These are phyloP conservation scores for Wickerhamiella sergipiensis DNA, from an alignment of 805 yeast species.

Conservation along the genomic window DNA sequence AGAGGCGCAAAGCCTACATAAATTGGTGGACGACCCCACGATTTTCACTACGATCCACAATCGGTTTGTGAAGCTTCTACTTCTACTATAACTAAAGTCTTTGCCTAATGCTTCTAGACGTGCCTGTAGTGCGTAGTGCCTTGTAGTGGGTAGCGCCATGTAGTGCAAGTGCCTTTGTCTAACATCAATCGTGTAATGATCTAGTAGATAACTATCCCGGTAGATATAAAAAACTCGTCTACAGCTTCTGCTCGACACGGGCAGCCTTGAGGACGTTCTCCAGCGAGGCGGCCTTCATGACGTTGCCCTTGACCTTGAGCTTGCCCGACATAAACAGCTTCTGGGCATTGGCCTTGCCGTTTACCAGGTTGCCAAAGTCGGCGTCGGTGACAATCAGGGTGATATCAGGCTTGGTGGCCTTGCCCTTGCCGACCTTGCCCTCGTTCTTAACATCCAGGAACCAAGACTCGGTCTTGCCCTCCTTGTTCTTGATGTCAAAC, in stretches of 20 bases:
- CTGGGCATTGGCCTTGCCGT: conserved; percentile 75
- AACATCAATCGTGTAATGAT: too few relatives aligned
- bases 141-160: too few relatives aligned
- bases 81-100: too few relatives aligned
- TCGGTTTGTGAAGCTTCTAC: background rate
- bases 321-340: conserved; percentile 73
- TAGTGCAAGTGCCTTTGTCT: too few relatives aligned
- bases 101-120: too few relatives aligned
- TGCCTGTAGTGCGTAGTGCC: too few relatives aligned
- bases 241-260: conserved; percentile 34
- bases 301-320: conserved; percentile 77
- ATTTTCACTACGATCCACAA: background rate
- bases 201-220: background rate
- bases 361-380: conserved; percentile 55
- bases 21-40: background rate
- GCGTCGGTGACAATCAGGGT: conserved; percentile 51
- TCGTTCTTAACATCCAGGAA: conserved; percentile 48
- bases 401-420: conserved; percentile 39
- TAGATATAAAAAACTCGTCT: conserved; percentile 5
- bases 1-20: background rate
- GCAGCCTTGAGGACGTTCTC: conserved; percentile 53
- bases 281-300: conserved; percentile 75
- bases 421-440: conserved; percentile 38
- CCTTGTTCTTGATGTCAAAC: conserved; percentile 53
- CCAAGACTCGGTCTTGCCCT: conserved; percentile 50